Base-by-base conservation (phyloP, 2,329 filamentous ascomycete genomes). In the Cercospora sp. region DNA sequence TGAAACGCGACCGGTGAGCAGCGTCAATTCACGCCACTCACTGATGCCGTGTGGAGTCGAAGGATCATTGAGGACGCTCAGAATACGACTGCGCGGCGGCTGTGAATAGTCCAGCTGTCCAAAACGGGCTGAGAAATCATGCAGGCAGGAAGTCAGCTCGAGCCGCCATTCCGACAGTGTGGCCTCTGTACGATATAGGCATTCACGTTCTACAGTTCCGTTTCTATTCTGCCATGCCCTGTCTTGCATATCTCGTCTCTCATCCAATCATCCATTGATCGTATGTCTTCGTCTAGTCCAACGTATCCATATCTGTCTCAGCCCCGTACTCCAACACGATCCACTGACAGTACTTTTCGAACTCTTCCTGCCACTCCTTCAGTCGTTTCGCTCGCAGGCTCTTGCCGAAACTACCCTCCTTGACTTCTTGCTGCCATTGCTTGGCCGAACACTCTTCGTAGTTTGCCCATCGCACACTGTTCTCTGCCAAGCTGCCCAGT, bases 311-410 rank as follows among this genome's bases (percentile, higher is more conserved):
- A 39, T 76, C 75, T 20, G 67, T 62, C 31, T 78, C 78, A 8
- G 72, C 71, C 0, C 77, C 77, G 70, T 74, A 96, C 80, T 96
- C 91, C 42, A 89, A 84, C 9, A 97, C 90, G 55, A 98, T 85
- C 93, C 93, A 97, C 64, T 93, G 85, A 76, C 94, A 98, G 77
- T 95, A 98, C 75, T 87, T 86, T 82, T 98, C 94, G 88, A 94
- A 98, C 72, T 91, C 87, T 39, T 87, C 81, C 60, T 87, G 86
- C 92, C 94, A 97, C 78, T 94, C 86, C 77, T 88, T 88, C 79
- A 98, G 80, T 70, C 90, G 85, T 77, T 88, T 77, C 0, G 91
- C 91, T 77, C 95, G 90, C 63, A 90, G 73, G 0, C 92, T 88
- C 59, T 83, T 82, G 1, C 93, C 94, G 69, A 90, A 82, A 53